phyloP scores from a whole-genome alignment of 2,329 filamentous ascomycete genomes.

The Clarireedia homoeocarpa region DNA sequence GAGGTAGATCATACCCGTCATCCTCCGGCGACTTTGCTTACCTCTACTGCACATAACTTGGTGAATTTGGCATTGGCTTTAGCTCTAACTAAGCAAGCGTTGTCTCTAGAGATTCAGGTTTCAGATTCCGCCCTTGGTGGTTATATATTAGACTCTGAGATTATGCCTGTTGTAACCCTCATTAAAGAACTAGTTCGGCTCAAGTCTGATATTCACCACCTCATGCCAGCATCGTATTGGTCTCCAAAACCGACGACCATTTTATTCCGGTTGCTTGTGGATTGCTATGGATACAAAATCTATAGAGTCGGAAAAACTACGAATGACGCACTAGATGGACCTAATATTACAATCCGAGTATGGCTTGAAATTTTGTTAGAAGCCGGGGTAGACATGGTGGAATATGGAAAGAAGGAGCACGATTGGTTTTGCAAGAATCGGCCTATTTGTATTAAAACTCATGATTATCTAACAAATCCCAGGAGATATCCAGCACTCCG shows the following conservation, averaged over 20 bases:
- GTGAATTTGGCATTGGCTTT: too few relatives aligned
- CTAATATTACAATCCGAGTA: not conserved
- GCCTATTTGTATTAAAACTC: not conserved
- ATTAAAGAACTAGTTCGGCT: too few relatives aligned
- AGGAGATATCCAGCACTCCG: not conserved
- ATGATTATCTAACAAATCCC: not conserved
- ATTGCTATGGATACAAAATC: not conserved
- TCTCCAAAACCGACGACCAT: not conserved
- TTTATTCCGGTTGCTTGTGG: not conserved
- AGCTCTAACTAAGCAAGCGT: accelerated
- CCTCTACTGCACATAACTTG: too few relatives aligned
- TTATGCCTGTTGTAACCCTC: too few relatives aligned
- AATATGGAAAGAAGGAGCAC: not conserved
- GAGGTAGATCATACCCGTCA: not conserved
- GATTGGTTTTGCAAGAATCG: not conserved
- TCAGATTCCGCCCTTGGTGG: not conserved
- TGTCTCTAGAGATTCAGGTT: too few relatives aligned
- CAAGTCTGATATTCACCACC: too few relatives aligned
- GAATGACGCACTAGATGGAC: not conserved
- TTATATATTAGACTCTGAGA: too few relatives aligned
- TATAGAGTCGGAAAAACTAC: not conserved
- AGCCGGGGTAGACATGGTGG: not conserved
- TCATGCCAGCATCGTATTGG: not conserved
- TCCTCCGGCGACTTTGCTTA: too few relatives aligned
- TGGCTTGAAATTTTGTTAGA: not conserved